These are phyloP conservation scores for Oryza australiensis DNA, from an alignment of 176 grass and related monocot genomes.

Conservation along the genomic window DNA sequence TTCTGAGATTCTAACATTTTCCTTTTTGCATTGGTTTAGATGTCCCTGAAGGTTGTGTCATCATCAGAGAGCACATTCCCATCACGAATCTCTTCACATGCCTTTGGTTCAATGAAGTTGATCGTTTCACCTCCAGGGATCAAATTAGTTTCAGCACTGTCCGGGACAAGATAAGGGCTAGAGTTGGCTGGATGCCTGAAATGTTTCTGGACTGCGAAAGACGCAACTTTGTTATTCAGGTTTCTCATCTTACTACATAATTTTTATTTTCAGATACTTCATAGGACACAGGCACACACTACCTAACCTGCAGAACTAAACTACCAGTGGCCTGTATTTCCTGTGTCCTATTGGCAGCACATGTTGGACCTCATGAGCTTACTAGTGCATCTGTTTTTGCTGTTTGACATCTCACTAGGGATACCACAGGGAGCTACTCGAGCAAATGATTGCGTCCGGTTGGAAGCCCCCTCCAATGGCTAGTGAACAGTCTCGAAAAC, in stretches of 20 bases:
- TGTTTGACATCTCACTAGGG: conserved; percentile 54
- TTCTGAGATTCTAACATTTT: background rate
- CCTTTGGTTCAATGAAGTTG: conserved; percentile 99
- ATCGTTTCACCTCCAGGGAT: conserved; percentile 91
- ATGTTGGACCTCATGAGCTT: background rate
- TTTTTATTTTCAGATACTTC: background rate
- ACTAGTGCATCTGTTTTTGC: background rate
- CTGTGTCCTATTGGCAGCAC: conserved; percentile 16
- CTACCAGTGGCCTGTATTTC: background rate
- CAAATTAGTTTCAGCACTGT: conserved; percentile 97
- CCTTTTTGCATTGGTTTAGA: conserved; percentile 43
- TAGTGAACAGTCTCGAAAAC: conserved; percentile 29
- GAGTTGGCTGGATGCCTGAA: conserved; percentile 70
- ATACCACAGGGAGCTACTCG: conserved; percentile 88
- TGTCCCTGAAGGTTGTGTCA: conserved; percentile 98
- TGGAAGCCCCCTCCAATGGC: conserved; percentile 29
- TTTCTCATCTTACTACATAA: conserved; percentile 21
- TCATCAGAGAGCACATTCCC: conserved; percentile 93
- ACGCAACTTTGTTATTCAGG: conserved; percentile 92
- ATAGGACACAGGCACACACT: background rate
- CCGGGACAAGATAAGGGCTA: conserved; percentile 84
- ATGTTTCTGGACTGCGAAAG: conserved; percentile 98
- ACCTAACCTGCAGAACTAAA: background rate
- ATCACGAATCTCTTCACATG: conserved; percentile 96
- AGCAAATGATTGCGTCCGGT: conserved; percentile 60